phyloP scores from a whole-genome alignment of 2,329 filamentous ascomycete species.

The Aspergillus intermedius region DNA sequence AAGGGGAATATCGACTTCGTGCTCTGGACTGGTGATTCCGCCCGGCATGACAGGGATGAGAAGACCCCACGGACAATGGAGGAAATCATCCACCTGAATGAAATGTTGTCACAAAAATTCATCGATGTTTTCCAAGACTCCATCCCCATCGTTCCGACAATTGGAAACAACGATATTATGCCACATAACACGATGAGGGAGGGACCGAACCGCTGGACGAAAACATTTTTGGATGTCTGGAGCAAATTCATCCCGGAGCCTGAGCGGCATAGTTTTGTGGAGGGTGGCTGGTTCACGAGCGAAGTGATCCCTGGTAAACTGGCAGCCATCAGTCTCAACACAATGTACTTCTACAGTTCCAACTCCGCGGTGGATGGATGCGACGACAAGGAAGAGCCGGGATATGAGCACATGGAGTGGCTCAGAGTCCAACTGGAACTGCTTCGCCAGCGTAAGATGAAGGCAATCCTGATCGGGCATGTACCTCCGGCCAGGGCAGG shows the following conservation, averaged over 20 bases:
- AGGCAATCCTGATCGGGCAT: constrained; percentile 89
- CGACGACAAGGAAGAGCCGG: constrained; percentile 68
- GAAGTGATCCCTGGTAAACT: constrained; percentile 83
- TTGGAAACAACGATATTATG: constrained; percentile 96
- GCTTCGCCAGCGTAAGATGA: constrained; percentile 77
- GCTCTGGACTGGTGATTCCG: constrained; percentile 87
- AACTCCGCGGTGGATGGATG: constrained; percentile 95
- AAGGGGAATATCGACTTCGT: constrained; percentile 80
- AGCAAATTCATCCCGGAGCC: constrained; percentile 79
- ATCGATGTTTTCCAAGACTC: constrained; percentile 61
- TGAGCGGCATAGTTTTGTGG: constrained; percentile 83
- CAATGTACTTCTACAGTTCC: constrained; percentile 89
- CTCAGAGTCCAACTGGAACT: constrained; percentile 79
- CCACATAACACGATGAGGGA: constrained; percentile 88
- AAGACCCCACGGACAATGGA: constrained; percentile 64
- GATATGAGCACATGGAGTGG: constrained; percentile 95
- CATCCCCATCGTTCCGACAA: constrained; percentile 79
- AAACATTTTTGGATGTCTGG: constrained; percentile 73
- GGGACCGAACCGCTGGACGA: constrained; percentile 83
- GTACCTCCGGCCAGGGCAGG: constrained; percentile 83
- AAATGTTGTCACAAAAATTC: constrained; percentile 69
- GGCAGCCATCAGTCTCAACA: constrained; percentile 90
- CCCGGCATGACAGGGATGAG: constrained; percentile 83
- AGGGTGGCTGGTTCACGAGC: constrained; percentile 89
- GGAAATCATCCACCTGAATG: constrained; percentile 74